Evolutionary conservation across 2,329 filamentous ascomycete species (phyloP).

Genomic region (Stachybotrys echinatus): DNA sequence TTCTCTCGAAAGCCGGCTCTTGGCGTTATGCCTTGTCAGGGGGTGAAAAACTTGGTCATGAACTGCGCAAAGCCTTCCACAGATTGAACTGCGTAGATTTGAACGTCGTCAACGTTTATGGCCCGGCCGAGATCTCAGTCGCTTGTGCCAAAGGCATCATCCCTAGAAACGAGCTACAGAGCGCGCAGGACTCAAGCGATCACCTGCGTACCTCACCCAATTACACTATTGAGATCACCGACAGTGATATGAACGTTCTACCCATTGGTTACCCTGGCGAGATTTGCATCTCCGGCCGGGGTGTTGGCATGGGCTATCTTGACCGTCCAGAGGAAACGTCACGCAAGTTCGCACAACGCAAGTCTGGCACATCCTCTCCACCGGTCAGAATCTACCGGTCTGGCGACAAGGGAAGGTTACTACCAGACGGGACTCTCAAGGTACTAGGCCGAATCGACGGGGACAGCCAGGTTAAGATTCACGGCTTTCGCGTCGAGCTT

Average conservation of each 20-base stretch:
- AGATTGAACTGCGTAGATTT: background rate
- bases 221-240: background rate
- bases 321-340: background rate
- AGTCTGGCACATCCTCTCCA: background rate
- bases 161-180: background rate
- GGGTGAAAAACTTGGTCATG: background rate
- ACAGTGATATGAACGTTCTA: background rate
- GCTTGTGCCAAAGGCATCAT: background rate
- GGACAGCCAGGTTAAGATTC: slow-evolving; percentile 35
- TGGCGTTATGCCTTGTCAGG: background rate
- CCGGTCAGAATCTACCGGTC: slow-evolving; percentile 26
- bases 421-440: slow-evolving; percentile 19
- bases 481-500: slow-evolving; percentile 35
- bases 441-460: slow-evolving; percentile 25
- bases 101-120: background rate
- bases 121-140: background rate
- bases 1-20: background rate
- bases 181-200: background rate
- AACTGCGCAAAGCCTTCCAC: background rate
- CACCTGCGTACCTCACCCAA: background rate
- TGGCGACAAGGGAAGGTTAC: slow-evolving; percentile 11
- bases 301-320: background rate
- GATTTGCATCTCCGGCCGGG: background rate
- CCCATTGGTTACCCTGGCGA: background rate
- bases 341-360: background rate